Evolutionary conservation across 352 stramenopile genomes (phyloP).

Genomic region (Phytophthora cryptogea): DNA sequence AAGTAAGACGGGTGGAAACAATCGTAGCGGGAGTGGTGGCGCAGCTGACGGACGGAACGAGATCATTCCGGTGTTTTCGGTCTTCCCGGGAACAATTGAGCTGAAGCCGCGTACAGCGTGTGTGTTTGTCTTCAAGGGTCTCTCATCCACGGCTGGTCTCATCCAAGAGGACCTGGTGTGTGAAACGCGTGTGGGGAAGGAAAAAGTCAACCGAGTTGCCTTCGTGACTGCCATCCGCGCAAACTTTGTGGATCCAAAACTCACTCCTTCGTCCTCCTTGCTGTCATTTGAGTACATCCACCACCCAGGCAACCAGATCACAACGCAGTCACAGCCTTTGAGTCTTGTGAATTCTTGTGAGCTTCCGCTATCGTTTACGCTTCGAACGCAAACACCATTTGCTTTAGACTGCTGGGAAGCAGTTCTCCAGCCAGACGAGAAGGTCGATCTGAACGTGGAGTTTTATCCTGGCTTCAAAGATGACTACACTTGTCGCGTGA

Average conservation of each 20-base stretch:
- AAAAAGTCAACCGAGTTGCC: conserved; percentile 88
- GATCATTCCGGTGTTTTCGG: conserved; percentile 80
- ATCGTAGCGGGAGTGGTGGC: conserved; percentile 17
- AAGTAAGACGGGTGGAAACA: conserved; percentile 25
- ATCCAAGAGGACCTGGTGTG: conserved; percentile 90
- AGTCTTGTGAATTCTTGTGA: conserved; percentile 88
- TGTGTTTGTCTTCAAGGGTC: conserved; percentile 92
- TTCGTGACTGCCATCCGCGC: conserved; percentile 89
- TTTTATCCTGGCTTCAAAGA: conserved; percentile 95
- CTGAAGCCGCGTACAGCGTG: conserved; percentile 94
- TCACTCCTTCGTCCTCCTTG: conserved; percentile 71
- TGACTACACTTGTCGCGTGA: conserved; percentile 88
- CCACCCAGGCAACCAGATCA: conserved; percentile 63
- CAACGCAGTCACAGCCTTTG: conserved; percentile 72
- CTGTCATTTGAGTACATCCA: conserved; percentile 91
- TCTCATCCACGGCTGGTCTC: conserved; percentile 61
- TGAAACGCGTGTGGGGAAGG: conserved; percentile 92
- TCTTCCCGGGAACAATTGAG: conserved; percentile 91
- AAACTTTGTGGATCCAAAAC: conserved; percentile 91
- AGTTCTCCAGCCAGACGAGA: conserved; percentile 79
- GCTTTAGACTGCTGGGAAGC: conserved; percentile 92
- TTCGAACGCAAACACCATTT: conserved; percentile 92
- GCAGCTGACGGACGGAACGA: conserved; percentile 29
- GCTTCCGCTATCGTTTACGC: conserved; percentile 90
- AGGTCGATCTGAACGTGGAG: conserved; percentile 83